Evolutionary conservation across 2,329 filamentous ascomycete genomes (phyloP).

Genomic region (Fusarium armeniacum): DNA sequence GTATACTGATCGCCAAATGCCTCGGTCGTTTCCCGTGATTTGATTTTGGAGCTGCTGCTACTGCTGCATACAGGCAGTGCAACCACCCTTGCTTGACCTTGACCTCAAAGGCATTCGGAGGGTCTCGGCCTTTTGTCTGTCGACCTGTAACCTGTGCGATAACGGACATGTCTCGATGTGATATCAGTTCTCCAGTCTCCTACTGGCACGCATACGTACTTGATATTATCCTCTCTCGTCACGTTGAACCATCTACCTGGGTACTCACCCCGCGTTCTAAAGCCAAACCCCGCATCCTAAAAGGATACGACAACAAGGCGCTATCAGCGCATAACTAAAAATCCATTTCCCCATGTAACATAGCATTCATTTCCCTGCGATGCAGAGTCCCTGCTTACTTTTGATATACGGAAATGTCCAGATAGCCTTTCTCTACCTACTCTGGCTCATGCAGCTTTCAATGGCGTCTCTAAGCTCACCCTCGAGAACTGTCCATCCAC

Average conservation of each 20-base stretch:
- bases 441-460: conserved; percentile 38
- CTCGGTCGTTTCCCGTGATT: conserved; percentile 43
- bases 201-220: conserved; percentile 12
- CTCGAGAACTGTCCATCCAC: conserved; percentile 26
- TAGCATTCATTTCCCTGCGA: conserved; percentile 10
- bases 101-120: conserved; percentile 28
- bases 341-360: conserved; percentile 27
- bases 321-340: conserved; percentile 50
- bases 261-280: conserved; percentile 51
- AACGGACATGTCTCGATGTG: conserved; percentile 39
- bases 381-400: conserved; percentile 2
- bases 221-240: conserved; percentile 30
- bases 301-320: conserved; percentile 38
- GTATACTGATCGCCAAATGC: conserved; percentile 39
- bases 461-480: conserved; percentile 30
- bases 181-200: conserved; percentile 36
- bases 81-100: conserved; percentile 16
- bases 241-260: conserved; percentile 44
- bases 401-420: conserved; percentile 22
- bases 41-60: conserved; percentile 8
- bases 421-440: conserved; percentile 25
- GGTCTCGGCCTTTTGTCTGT: conserved; percentile 22
- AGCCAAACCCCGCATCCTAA: conserved; percentile 49
- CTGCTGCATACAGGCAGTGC: conserved; percentile 28
- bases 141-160: conserved; percentile 8